Evolutionary conservation across 23 red algal genomes (phyloP), one percentile per base, ranked within the genome.

Genomic region (Gracilariopsis chorda): DNA sequence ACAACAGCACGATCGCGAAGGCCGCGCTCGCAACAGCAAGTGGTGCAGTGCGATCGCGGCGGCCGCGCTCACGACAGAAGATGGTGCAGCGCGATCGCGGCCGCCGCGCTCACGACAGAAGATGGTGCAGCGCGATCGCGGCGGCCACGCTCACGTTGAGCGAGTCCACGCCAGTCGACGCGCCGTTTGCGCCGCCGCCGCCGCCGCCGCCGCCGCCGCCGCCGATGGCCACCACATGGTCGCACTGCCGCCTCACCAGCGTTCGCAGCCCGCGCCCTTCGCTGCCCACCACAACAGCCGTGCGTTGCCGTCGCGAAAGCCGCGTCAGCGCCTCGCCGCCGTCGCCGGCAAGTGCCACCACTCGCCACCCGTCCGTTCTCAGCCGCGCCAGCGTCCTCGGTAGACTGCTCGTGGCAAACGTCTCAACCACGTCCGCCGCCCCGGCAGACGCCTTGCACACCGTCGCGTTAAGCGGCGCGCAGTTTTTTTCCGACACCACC

Each of bases 61-160:
- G 11, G 93, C 93, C 12, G n/a, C 27, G 52, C 27, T 3, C 52
- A 58, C 52, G 52, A n/a, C 49, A 94, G 79, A 13, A 98, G 51
- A 30, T 79, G 82, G 76, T 90, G 75, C 69, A 98, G 55, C n/a
- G 94, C 48, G 13, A 98, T 73, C 7, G 87, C 88, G 19, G 62
- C 92, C 5, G 92, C 92, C 3, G 92, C 92, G 47, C 92, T 92
- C 19, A 93, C 96, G 46, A 93, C 76, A 95, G 80, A 20, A 99
- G 53, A 33, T 87, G 88, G 76, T 93, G 82, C 80, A 99, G 70
- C 41, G 95, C 70, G 12, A 99, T 83, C 13, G 89, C 97, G 20
- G 72, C 93, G 11, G 93, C 93, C 12, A 99, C 97, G 56, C 93
- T 94, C 14, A 99, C 89, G 70, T 99, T 99, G 32, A 99, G 74